phyloP scores from a whole-genome alignment of 179 eudicot species.

The Vitellaria paradoxa region DNA sequence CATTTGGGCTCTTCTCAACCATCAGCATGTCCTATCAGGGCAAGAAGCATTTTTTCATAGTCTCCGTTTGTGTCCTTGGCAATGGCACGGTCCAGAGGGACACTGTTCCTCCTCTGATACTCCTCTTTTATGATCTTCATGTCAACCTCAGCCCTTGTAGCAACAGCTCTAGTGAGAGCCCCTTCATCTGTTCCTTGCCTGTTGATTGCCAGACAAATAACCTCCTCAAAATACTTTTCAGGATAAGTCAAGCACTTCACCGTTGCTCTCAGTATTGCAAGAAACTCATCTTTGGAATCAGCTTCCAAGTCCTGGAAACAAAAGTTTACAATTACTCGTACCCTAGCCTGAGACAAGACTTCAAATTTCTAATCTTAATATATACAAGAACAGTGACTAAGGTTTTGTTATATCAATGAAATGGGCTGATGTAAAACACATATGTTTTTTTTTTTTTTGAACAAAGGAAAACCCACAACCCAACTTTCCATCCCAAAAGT shows the following conservation, averaged over 20 bases:
- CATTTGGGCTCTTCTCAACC: constrained; percentile 28
- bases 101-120: constrained; percentile 66
- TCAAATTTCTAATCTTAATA: background rate
- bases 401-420: background rate
- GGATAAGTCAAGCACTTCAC: constrained; percentile 24
- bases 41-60: constrained; percentile 70
- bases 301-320: constrained; percentile 59
- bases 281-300: constrained; percentile 65
- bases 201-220: constrained; percentile 17
- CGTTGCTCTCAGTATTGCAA: constrained; percentile 27
- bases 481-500: too few species aligned
- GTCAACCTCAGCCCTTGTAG: constrained; percentile 78
- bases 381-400: background rate
- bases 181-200: constrained; percentile 73
- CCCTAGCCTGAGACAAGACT: background rate
- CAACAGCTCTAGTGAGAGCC: constrained; percentile 73
- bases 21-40: constrained; percentile 55
- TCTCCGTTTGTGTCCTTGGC: constrained; percentile 76
- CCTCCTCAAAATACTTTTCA: constrained; percentile 18
- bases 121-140: constrained; percentile 66
- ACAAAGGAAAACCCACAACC: too few species aligned
- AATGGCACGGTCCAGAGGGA: constrained; percentile 65
- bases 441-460: too few species aligned
- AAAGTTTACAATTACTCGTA: background rate
- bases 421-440: background rate